Base-by-base conservation (phyloP, 495 filamentous ascomycete species). In the Penicillium paxilli region DNA sequence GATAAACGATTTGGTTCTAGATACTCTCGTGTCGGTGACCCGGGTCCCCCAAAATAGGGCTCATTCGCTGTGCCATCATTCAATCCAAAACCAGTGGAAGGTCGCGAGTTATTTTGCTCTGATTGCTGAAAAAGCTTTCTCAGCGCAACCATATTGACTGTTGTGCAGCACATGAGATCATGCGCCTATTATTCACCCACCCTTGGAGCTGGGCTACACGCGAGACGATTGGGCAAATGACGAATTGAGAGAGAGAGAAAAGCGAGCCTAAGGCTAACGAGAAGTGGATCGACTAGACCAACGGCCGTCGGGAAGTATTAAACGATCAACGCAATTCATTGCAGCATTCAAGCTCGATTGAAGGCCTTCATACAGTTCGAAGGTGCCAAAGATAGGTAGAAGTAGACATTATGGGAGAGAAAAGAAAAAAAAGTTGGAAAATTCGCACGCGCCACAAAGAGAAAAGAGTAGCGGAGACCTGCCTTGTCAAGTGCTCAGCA, bases 51-150 rank as follows among this genome's bases (percentile, higher is more conserved):
- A 30, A 51, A 57, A 20, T 57, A 58, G 1, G 25, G 30, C 26
- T 60, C 47, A 14, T 60, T 46, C 11, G 47, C 23, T 3, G 26
- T 40, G 22, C 3, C 40, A 37, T 30, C 49, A 22, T 47, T 50
- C 6, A 49, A 42, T 28, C 44, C 63, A 21, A 38, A 35, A 33
- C 52, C 55, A 1, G 49, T 58, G 14, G 57, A 50, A 12, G 52
- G 44, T 23, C 59, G 49, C 9, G 59, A 57, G 17, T 55, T 38
- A 26, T 47, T 23, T 48, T 62, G 69, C n/a, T 74, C 72, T 41
- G 62, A 35, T 16, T 42, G 40, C n/a, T 65, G 63, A 38, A 77
- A 77, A 8, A 77, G 55, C 23, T 65, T 71, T 58, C 63, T 71
- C 35, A 77, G 50, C 28, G 55, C 65, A 46, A 70, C 74, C 72